phyloP scores from a whole-genome alignment of 1,284 basidiomycete species.

The Ceratobasidium sp. region DNA sequence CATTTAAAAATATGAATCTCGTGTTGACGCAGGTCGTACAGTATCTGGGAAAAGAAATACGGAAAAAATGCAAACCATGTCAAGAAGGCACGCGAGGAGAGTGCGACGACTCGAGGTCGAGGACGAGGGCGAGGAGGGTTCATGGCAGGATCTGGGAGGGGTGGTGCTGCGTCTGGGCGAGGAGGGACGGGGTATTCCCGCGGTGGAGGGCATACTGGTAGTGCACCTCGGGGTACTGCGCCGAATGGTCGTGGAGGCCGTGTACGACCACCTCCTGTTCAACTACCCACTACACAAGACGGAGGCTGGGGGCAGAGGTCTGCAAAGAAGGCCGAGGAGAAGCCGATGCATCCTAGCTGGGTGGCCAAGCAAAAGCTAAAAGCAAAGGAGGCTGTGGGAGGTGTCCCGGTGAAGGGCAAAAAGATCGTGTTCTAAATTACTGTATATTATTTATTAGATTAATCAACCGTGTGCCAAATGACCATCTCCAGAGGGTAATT shows the following conservation, averaged over 20 bases:
- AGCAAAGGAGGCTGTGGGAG: constrained; percentile 61
- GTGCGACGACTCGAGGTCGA: constrained; percentile 45
- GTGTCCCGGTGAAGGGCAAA: constrained; percentile 56
- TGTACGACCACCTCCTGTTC: constrained; percentile 8
- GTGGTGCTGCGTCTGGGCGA: constrained; percentile 30
- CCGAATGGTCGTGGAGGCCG: constrained; percentile 31
- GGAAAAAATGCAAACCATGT: constrained; percentile 92
- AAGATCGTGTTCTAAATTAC: constrained; percentile 65
- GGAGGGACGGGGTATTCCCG: constrained; percentile 6
- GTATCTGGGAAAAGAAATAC: constrained; percentile 98
- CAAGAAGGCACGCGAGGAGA: constrained; percentile 67
- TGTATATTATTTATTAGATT: constrained; percentile 7
- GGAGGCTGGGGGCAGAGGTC: constrained; percentile 50
- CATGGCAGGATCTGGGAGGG: constrained; percentile 45
- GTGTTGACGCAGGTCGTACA: constrained; percentile 55
- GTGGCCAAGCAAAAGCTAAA: constrained; percentile 87
- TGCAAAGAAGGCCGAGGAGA: constrained; percentile 55
- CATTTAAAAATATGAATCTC: neutral
- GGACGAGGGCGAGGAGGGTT: constrained; percentile 47
- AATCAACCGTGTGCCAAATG: neutral
- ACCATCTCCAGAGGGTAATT: neutral
- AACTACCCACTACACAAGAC: constrained; percentile 48
- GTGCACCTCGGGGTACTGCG: neutral
- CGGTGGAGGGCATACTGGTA: constrained; percentile 42
- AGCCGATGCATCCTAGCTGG: constrained; percentile 89